phyloP scores from a whole-genome alignment of 805 yeast species.

The Isabelozyma pseudorhagii region DNA sequence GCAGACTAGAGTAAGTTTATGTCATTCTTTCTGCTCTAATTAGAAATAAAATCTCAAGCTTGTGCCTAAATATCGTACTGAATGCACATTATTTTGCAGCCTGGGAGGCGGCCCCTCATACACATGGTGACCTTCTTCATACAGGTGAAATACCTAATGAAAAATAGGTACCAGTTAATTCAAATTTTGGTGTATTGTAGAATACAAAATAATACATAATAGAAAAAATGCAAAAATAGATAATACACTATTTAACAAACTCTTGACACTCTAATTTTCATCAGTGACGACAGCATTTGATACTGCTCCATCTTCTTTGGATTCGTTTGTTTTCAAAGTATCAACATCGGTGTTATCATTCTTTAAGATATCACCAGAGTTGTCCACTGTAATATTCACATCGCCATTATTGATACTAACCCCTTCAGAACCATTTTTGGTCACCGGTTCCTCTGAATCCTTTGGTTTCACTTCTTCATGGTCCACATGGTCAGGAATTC shows the following conservation, averaged over 20 bases:
- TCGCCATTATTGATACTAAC: constrained; percentile 3
- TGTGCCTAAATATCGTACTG: too few relatives aligned
- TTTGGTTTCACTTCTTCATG: constrained; percentile 17
- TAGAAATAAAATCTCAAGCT: too few relatives aligned
- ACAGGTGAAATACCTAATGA: too few relatives aligned
- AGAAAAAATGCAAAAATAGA: background rate
- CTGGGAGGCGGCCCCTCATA: too few relatives aligned
- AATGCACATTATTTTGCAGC: too few relatives aligned
- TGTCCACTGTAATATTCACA: background rate
- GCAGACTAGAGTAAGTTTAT: too few relatives aligned
- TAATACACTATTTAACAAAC: background rate
- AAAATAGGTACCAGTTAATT: too few relatives aligned
- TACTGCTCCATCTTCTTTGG: background rate
- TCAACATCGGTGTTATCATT: background rate
- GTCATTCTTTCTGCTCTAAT: too few relatives aligned
- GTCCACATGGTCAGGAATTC: background rate
- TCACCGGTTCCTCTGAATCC: background rate
- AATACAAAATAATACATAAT: background rate
- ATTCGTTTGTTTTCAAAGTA: background rate
- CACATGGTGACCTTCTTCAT: too few relatives aligned
- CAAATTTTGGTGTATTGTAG: too few relatives aligned
- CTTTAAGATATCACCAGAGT: background rate
- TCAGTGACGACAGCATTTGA: background rate
- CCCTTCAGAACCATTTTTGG: background rate
- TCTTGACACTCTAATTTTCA: background rate